Conservation (phyloP, 805 yeast genomes). For the Schwanniomyces polymorphus region DNA sequence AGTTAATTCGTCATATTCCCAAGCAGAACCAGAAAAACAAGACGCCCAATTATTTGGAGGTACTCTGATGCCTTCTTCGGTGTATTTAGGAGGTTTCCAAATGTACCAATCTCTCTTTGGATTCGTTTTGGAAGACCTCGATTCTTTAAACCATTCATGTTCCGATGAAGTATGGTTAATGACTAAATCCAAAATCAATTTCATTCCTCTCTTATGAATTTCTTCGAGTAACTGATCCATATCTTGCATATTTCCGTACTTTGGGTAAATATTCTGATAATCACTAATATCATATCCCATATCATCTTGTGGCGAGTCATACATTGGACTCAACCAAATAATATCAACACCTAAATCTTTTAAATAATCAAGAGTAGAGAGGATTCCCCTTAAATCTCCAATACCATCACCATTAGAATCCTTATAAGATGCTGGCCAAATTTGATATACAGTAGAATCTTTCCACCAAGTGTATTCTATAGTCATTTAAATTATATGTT, state of each 20-base stretch:
- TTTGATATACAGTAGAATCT: slow-evolving; percentile 55
- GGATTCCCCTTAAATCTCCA: slow-evolving; percentile 58
- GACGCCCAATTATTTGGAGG: slow-evolving; percentile 62
- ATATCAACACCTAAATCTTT: slow-evolving; percentile 51
- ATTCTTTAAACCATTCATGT: slow-evolving; percentile 62
- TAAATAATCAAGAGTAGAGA: slow-evolving; percentile 51
- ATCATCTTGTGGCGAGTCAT: slow-evolving; percentile 58
- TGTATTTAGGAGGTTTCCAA: slow-evolving; percentile 53
- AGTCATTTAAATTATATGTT: slow-evolving; percentile 18
- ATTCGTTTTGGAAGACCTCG: slow-evolving; percentile 48
- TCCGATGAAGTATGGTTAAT: slow-evolving; percentile 57
- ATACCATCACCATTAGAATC: slow-evolving; percentile 61
- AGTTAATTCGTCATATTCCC: slow-evolving; percentile 55
- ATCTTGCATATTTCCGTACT: slow-evolving; percentile 55
- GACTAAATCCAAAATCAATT: slow-evolving; percentile 54
- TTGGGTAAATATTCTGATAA: slow-evolving; percentile 51
- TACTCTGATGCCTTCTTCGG: slow-evolving; percentile 45
- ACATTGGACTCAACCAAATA: slow-evolving; percentile 59
- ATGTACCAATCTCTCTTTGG: slow-evolving; percentile 64
- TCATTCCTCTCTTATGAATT: slow-evolving; percentile 50
- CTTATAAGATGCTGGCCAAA: slow-evolving; percentile 61
- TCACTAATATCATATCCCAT: slow-evolving; percentile 64
- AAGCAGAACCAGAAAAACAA: slow-evolving; percentile 54
- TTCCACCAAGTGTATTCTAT: slow-evolving; percentile 49
- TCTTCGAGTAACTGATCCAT: slow-evolving; percentile 49